Base-by-base conservation (phyloP, 1,284 basidiomycete genomes). In the Ceratobasidium sp. region DNA sequence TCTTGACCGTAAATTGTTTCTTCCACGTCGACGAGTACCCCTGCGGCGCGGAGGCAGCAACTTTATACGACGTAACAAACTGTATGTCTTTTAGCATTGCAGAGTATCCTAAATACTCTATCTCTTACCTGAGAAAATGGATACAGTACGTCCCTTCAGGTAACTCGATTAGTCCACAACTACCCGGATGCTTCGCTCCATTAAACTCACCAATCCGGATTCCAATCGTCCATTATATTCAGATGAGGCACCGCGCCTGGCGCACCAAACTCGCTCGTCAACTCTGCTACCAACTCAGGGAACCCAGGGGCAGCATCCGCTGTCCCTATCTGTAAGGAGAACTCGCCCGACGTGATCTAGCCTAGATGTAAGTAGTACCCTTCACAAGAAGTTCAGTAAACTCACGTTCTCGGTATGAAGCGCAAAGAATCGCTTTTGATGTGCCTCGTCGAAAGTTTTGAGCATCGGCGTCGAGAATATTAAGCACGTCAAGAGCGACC, bases 351-450 rank as follows among this genome's bases (percentile, higher is more conserved):
- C 1, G 90, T 91, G 63, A 93, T 85, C 93, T 95, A 77, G 13
- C 28, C 72, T 59, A 59, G 44, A 35, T 64, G 41, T 28, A 8
- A 35, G 35, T n/a, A n/a, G n/a, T n/a, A n/a, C n/a, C n/a, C n/a
- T n/a, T n/a, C n/a, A n/a, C n/a, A n/a, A 71, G 54, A 4, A 32
- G 70, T 23, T 46, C 16, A 73, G 71, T 26, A 6, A 4, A 82
- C 89, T 77, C 77, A 94, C 93, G 80, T 98, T 96, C 82, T 97
- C 95, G 77, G 90, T 87, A 79, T 96, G 92, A 72, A 98, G 83
- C 26, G 96, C 86, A 77, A 93, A 96, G 52, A 98, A 76, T 64
- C 97, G 85, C 81, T 96, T 95, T 75, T 96, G 97, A 80, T 98
- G 96, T 83, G 88, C 88, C 14, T 79, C 80, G 79, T 98, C 95